Evolutionary conservation across 495 filamentous ascomycete genomes (phyloP), one percentile per base, ranked within the genome.

Genomic region (Hypoxylon trugodes): DNA sequence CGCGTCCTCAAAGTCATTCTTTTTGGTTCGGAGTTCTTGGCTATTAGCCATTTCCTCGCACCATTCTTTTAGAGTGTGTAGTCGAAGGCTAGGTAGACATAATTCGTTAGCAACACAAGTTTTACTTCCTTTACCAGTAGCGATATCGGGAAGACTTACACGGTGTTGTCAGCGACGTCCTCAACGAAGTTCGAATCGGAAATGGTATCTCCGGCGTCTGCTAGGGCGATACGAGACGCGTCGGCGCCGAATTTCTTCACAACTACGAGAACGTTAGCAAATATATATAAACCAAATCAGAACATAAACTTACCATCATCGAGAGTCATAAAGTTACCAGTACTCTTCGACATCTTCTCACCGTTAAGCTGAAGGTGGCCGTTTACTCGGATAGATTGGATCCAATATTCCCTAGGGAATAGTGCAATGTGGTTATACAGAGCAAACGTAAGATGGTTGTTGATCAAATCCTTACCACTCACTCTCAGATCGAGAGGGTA

Each of bases 101-200:
- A 25, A 1, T 15, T 18, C 37, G 16, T 66, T 47, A 61, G 46
- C 24, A 21, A 30, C 0, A 10, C n/a, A n/a, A n/a, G n/a, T n/a
- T n/a, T n/a, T 21, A 36, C 9, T 30, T 8, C 1, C 40, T 30
- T 7, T n/a, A 10, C 15, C 9, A 21, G 2, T 16, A 30, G 1
- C 19, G 16, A 28, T 21, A 25, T 9, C 4, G 7, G 12, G 8
- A 12, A 28, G 7, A 52, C 63, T 53, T 53, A 66, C 46, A 97
- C 95, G 67, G 87, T 93, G 71, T 87, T 90, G 75, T 97, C 92
- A 35, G 94, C 94, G 22, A 97, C 93, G 61, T 87, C 84, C 79
- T 99, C 95, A 65, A 96, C 95, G 68, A 99, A 96, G 79, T 99
- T 99, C 52, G 95, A 94, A 77, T 98, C 95, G 57, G 92, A 87